phyloP scores from a whole-genome alignment of 768 basidiomycete species.

The Pleurotus platypus region DNA sequence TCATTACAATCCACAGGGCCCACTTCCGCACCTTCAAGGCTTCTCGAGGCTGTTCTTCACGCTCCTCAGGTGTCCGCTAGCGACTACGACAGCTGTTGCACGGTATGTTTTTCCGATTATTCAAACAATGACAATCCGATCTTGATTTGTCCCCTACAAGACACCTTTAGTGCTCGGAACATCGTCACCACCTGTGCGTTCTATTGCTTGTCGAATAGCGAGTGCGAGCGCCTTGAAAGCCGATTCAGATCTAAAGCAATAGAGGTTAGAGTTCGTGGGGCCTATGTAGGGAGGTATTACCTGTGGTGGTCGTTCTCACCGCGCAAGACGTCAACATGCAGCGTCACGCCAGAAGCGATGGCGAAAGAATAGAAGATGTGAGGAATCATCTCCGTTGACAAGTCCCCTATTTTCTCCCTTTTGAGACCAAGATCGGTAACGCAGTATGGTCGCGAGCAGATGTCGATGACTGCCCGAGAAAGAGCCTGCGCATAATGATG shows the following conservation, averaged over 20 bases:
- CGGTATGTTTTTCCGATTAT: too few relatives aligned
- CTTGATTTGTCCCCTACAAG: slow-evolving; percentile 33
- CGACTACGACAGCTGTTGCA: too few relatives aligned
- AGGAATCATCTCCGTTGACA: slow-evolving; percentile 97
- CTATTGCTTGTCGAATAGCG: slow-evolving; percentile 93
- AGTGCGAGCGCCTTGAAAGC: slow-evolving; percentile 98
- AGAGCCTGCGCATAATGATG: slow-evolving; percentile 59
- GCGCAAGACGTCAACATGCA: slow-evolving; percentile 91
- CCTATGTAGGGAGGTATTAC: slow-evolving; percentile 37
- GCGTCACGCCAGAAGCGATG: slow-evolving; percentile 90
- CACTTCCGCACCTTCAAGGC: too few relatives aligned
- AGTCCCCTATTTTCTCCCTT: slow-evolving; percentile 90
- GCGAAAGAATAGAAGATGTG: slow-evolving; percentile 98
- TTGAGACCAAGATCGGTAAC: slow-evolving; percentile 85
- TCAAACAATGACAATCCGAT: not conserved
- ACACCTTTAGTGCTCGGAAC: slow-evolving; percentile 98
- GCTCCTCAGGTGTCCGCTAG: too few relatives aligned
- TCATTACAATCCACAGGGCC: too few relatives aligned
- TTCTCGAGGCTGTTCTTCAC: too few relatives aligned
- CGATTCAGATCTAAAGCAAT: slow-evolving; percentile 74
- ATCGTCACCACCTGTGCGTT: slow-evolving; percentile 83
- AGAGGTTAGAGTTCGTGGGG: not conserved
- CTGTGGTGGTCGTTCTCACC: slow-evolving; percentile 98
- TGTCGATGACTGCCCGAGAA: slow-evolving; percentile 94
- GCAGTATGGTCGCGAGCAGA: slow-evolving; percentile 96